Conservation (phyloP, 768 basidiomycete species). For the Tricholoma hemisulphureum region DNA sequence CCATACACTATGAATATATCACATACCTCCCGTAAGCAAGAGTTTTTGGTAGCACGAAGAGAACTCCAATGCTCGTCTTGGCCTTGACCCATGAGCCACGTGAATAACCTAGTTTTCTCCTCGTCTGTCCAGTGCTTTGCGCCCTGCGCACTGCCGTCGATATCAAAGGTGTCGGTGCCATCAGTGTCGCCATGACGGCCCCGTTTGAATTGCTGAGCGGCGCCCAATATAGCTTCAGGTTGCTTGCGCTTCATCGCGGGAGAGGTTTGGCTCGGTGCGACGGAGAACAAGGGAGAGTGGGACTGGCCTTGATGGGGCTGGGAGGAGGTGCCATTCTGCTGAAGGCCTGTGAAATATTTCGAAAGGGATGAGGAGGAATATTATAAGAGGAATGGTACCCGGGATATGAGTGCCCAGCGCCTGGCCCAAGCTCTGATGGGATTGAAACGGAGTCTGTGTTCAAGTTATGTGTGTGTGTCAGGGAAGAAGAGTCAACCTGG, state of each 20-base stretch:
- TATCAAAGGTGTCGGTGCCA: slow-evolving; percentile 42
- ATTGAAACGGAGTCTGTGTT: slow-evolving; percentile 48
- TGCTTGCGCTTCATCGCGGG: slow-evolving; percentile 55
- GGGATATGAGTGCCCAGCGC: slow-evolving; percentile 55
- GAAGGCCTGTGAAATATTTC: slow-evolving; percentile 39
- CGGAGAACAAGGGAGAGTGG: slow-evolving; percentile 42
- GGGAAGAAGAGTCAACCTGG: slow-evolving; percentile 21
- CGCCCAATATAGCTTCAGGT: slow-evolving; percentile 33
- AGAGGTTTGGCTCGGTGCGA: slow-evolving; percentile 29
- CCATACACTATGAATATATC: neutral
- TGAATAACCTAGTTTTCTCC: slow-evolving; percentile 75
- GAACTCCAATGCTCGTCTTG: slow-evolving; percentile 79
- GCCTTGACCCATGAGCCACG: slow-evolving; percentile 70
- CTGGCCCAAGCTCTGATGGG: slow-evolving; percentile 61
- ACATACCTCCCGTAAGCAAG: slow-evolving; percentile 71
- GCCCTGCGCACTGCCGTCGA: slow-evolving; percentile 52
- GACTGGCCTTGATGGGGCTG: slow-evolving; percentile 34
- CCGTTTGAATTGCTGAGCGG: slow-evolving; percentile 42
- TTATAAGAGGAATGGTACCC: slow-evolving; percentile 30
- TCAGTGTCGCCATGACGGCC: slow-evolving; percentile 39
- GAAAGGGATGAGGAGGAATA: slow-evolving; percentile 29
- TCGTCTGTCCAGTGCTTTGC: slow-evolving; percentile 87
- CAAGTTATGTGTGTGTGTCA: no score
- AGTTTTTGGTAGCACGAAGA: slow-evolving; percentile 78
- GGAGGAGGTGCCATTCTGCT: slow-evolving; percentile 28